These are phyloP conservation scores for Aspergillus sparsus DNA, from an alignment of 495 filamentous ascomycete genomes.

Conservation along the genomic window DNA sequence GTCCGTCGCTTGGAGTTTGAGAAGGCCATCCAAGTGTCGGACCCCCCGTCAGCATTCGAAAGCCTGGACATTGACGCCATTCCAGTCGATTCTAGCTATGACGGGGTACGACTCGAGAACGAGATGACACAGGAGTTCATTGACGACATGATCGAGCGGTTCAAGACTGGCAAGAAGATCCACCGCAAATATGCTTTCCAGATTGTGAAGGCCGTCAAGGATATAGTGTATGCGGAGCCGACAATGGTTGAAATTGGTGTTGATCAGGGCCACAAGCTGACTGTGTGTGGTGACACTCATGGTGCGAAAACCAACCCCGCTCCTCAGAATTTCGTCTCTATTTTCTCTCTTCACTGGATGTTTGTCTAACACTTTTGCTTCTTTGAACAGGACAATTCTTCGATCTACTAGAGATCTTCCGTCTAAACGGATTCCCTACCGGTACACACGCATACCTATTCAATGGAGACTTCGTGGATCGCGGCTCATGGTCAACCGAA, in stretches of 20 bases:
- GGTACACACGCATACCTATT: slow-evolving; percentile 92
- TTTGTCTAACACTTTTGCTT: slow-evolving; percentile 16
- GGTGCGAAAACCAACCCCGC: slow-evolving; percentile 50
- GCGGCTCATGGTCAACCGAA: slow-evolving; percentile 96
- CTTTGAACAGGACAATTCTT: slow-evolving; percentile 81
- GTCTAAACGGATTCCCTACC: slow-evolving; percentile 79
- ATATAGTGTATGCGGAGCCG: slow-evolving; percentile 86
- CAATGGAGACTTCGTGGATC: slow-evolving; percentile 98
- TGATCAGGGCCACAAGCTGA: slow-evolving; percentile 71
- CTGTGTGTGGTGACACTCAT: slow-evolving; percentile 97
- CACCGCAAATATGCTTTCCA: slow-evolving; percentile 97
- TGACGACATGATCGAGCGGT: slow-evolving; percentile 91
- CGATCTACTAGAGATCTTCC: slow-evolving; percentile 94
- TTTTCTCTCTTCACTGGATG: not conserved
- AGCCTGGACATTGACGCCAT: slow-evolving; percentile 87
- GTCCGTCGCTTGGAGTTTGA: slow-evolving; percentile 88
- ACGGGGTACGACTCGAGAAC: slow-evolving; percentile 73
- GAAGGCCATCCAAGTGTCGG: slow-evolving; percentile 89
- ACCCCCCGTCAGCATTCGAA: slow-evolving; percentile 87
- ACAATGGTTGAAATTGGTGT: slow-evolving; percentile 97
- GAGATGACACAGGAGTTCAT: slow-evolving; percentile 97
- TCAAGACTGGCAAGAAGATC: slow-evolving; percentile 93
- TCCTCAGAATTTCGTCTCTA: not conserved
- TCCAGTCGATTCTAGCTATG: slow-evolving; percentile 77
- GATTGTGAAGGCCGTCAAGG: slow-evolving; percentile 85